Evolutionary conservation across 73 alveolate species (phyloP), one percentile per base, ranked within the genome.

Genomic region (Paramecium sonneborni): DNA sequence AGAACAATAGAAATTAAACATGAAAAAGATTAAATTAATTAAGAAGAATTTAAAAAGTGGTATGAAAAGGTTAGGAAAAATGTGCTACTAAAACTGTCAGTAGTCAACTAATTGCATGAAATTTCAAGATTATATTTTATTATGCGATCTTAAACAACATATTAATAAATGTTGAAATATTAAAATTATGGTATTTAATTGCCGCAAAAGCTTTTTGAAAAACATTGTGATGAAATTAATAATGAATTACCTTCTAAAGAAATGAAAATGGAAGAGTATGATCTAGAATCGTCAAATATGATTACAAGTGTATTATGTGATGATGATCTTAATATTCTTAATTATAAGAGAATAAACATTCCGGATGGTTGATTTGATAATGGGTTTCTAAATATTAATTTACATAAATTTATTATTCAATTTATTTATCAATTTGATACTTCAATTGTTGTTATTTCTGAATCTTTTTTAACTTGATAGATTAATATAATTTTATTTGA

Each of bases 21-120:
- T 62, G 84, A 62, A 30, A 62, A 32, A 3, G 26, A 62, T 6
- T 30, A 9, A 28, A 30, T 62, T 3, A 62, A 62, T 62, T 12
- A 62, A 62, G 84, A 62, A 62, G 84, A 62, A 32, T 62, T 62
- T 62, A 10, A 62, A 62, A 62, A 62, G 26, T 62, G 84, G 84
- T 62, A 62, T 62, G 39, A 26, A 26, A 62, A 30, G 39, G 84
- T 62, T 3, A 10, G 84, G 30, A 3, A 62, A 62, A 62, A 1
- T 26, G 44, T 26, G 2, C 0, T 62, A 5, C 26, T 32, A 2
- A 62, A 62, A n/a, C 44, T 62, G 1, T 62, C 84, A 11, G 44
- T 62, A 1, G 44, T 62, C 2, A 62, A 62, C 24, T 10, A 62
- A 26, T 62, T 30, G 44, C 39, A 62, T 62, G 84, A 62, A 7